Percentiles rank a stretch among this genome's conserved stretches.
Evolutionary conservation across 352 stramenopile species (phyloP).

Genomic region (Phytophthora pseudosyringae): DNA sequence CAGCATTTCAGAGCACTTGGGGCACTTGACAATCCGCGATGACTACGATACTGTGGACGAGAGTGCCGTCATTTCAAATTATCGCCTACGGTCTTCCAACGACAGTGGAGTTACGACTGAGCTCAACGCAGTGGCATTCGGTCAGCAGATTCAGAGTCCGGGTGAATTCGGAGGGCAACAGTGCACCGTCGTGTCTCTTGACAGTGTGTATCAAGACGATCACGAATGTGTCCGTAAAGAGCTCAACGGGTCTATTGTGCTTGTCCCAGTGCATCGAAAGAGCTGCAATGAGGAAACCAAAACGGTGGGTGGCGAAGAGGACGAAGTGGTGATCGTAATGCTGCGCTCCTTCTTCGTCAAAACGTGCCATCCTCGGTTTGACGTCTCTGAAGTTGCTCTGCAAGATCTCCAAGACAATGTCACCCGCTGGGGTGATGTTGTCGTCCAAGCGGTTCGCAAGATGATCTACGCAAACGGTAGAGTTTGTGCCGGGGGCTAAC

Average conservation of each 20-base stretch:
- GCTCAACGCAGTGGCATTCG: conserved; percentile 26
- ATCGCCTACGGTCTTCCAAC: not conserved
- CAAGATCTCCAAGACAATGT: conserved; percentile 22
- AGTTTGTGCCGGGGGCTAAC: too few species aligned
- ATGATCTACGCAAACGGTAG: conserved; percentile 28
- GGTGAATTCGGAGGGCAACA: conserved; percentile 1
- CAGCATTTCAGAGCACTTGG: conserved; percentile 38
- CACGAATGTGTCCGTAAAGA: conserved; percentile 31
- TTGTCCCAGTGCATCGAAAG: conserved; percentile 12
- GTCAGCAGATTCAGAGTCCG: conserved; percentile 7
- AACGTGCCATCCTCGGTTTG: conserved; percentile 18
- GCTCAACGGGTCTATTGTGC: conserved; percentile 9
- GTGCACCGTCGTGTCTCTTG: conserved; percentile 12
- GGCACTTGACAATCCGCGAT: conserved; percentile 32
- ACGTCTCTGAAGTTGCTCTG: conserved; percentile 1
- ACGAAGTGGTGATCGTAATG: conserved; percentile 28
- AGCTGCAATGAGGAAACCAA: not conserved
- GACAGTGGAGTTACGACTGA: conserved; percentile 18
- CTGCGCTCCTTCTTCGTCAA: conserved; percentile 18
- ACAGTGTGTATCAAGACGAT: conserved; percentile 37
- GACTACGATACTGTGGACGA: conserved; percentile 23
- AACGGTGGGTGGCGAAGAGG: not conserved
- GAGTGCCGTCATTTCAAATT: conserved; percentile 5
- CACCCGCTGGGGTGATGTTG: conserved; percentile 24
- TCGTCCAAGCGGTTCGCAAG: conserved; percentile 22